These are phyloP conservation scores for Ustilago cynodontis DNA, from an alignment of 1,284 basidiomycete genomes.

Conservation along the genomic window DNA sequence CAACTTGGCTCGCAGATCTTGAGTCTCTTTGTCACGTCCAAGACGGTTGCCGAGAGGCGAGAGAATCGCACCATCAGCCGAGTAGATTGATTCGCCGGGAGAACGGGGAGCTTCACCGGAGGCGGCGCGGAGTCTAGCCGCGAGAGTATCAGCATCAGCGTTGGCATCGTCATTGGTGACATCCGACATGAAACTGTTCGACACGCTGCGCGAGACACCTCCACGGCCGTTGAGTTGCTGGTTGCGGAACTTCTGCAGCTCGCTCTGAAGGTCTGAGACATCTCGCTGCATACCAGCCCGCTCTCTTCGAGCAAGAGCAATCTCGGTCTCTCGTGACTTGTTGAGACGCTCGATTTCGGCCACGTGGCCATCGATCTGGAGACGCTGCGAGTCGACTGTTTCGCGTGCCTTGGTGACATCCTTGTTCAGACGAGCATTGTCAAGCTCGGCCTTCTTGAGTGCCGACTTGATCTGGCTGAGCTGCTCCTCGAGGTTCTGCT, in stretches of 20 bases:
- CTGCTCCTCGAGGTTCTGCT: slow-evolving; percentile 86
- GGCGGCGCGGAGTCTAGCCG: slow-evolving; percentile 41
- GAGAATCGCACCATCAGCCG: slow-evolving; percentile 42
- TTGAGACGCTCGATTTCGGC: slow-evolving; percentile 80
- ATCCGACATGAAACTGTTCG: slow-evolving; percentile 56
- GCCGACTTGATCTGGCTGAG: slow-evolving; percentile 78
- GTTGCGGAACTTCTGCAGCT: slow-evolving; percentile 72
- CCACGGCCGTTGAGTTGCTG: slow-evolving; percentile 45
- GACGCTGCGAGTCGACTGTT: slow-evolving; percentile 84
- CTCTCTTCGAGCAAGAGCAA: slow-evolving; percentile 87
- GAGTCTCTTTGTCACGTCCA: slow-evolving; percentile 53
- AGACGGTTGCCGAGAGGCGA: slow-evolving; percentile 51
- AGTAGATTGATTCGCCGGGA: slow-evolving; percentile 48
- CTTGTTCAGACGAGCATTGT: slow-evolving; percentile 84
- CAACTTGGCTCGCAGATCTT: slow-evolving; percentile 64
- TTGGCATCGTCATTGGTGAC: slow-evolving; percentile 34
- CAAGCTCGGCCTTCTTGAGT: slow-evolving; percentile 80
- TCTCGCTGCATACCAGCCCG: slow-evolving; percentile 89
- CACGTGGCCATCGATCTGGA: slow-evolving; percentile 82
- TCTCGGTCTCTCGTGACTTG: slow-evolving; percentile 88
- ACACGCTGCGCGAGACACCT: slow-evolving; percentile 48
- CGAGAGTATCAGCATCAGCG: slow-evolving; percentile 37
- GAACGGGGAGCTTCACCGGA: slow-evolving; percentile 42
- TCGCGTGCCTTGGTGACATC: slow-evolving; percentile 81
- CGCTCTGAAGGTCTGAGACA: slow-evolving; percentile 87